Percentiles rank a stretch among this genome's conserved stretches.
phyloP scores from a whole-genome alignment of 192 early-diverging fungal genomes.

The Mortierella antarctica region DNA sequence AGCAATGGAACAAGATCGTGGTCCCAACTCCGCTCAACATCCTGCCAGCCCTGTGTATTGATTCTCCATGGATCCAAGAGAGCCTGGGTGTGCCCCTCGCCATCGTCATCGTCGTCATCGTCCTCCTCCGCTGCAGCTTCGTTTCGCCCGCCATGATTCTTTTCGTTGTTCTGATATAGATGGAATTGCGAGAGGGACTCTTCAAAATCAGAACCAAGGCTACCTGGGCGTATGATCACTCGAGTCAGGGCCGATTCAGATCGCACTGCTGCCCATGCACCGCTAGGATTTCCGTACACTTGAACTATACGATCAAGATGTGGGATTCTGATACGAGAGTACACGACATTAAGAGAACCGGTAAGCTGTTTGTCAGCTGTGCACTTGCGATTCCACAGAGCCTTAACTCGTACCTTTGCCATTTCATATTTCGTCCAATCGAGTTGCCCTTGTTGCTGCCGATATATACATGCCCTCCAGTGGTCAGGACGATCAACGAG shows the following conservation, averaged over 20 bases:
- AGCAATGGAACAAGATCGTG: slow-evolving; percentile 36
- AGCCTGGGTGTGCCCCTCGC: slow-evolving; percentile 7
- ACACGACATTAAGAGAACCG: not conserved
- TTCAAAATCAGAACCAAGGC: slow-evolving; percentile 53
- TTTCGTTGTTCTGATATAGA: slow-evolving; percentile 38
- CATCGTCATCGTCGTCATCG: slow-evolving; percentile 31
- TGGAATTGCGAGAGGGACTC: slow-evolving; percentile 51
- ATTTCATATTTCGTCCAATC: slow-evolving; percentile 39
- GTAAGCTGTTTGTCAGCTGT: not conserved
- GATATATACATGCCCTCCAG: slow-evolving; percentile 71
- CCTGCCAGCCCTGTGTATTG: slow-evolving; percentile 29
- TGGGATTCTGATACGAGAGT: slow-evolving; percentile 44
- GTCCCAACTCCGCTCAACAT: slow-evolving; percentile 48
- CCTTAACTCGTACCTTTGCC: slow-evolving; percentile 27
- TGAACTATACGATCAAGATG: slow-evolving; percentile 67
- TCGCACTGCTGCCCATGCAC: slow-evolving; percentile 73
- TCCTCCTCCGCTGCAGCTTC: not conserved
- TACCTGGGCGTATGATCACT: slow-evolving; percentile 17
- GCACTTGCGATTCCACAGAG: not conserved
- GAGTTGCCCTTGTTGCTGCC: slow-evolving; percentile 56
- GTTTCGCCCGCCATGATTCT: slow-evolving; percentile 14
- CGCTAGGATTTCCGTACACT: slow-evolving; percentile 69
- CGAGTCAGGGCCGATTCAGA: slow-evolving; percentile 57
- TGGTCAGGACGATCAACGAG: slow-evolving; percentile 72
- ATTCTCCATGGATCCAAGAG: slow-evolving; percentile 31